Evolutionary conservation across 2,329 filamentous ascomycete genomes (phyloP).

Genomic region (Exophiala sp.): DNA sequence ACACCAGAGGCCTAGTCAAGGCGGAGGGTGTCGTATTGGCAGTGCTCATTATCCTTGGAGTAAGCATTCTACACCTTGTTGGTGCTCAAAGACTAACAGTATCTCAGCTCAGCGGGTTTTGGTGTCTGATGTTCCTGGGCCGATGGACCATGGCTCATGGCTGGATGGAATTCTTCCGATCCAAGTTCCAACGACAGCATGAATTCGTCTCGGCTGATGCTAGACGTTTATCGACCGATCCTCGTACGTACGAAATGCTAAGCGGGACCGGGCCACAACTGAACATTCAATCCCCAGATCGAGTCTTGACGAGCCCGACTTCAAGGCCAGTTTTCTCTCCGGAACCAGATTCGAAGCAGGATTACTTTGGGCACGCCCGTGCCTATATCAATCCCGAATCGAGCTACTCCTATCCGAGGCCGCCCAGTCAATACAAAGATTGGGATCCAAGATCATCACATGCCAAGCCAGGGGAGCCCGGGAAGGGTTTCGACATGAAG

Average conservation of each 20-base stretch:
- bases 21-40: conserved; percentile 71
- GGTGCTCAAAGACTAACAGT: conserved; percentile 30
- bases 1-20: conserved; percentile 60
- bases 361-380: conserved; percentile 41
- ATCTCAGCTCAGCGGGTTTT: conserved; percentile 69
- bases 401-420: conserved; percentile 46
- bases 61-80: conserved; percentile 42
- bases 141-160: conserved; percentile 78
- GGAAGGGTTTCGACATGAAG: not conserved
- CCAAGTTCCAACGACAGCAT: conserved; percentile 47
- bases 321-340: conserved; percentile 27
- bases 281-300: conserved; percentile 31
- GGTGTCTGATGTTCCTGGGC: conserved; percentile 74
- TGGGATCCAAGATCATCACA: conserved; percentile 25
- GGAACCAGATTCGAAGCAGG: conserved; percentile 25
- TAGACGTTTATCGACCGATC: conserved; percentile 53
- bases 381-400: conserved; percentile 44
- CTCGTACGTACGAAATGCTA: conserved; percentile 76
- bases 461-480: conserved; percentile 7
- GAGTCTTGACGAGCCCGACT: conserved; percentile 26
- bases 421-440: conserved; percentile 32
- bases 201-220: conserved; percentile 91
- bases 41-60: conserved; percentile 72
- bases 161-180: conserved; percentile 64
- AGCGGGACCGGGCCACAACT: conserved; percentile 25